A percentile compares a stretch with the other conserved stretches of the same genome.
phyloP scores from a whole-genome alignment of 805 yeast species.

The Metschnikowia amazonensis region DNA sequence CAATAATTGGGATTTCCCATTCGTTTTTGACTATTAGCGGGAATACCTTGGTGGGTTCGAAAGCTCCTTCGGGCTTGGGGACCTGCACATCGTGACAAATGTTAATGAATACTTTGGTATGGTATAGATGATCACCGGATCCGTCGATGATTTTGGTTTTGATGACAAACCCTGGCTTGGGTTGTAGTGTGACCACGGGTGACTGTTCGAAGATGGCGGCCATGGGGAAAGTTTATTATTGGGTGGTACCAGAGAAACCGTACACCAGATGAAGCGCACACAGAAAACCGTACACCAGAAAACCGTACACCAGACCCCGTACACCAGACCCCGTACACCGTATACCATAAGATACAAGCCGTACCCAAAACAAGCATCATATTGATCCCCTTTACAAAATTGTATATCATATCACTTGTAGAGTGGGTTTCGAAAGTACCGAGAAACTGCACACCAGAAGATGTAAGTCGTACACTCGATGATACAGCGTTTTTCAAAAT shows the following conservation, averaged over 20 bases:
- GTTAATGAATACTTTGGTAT: slow-evolving; percentile 71
- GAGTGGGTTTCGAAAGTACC: too few relatives aligned
- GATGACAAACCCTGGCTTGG: slow-evolving; percentile 69
- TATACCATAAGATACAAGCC: too few relatives aligned
- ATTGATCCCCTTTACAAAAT: too few relatives aligned
- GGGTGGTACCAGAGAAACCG: too few relatives aligned
- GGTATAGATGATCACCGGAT: slow-evolving; percentile 27
- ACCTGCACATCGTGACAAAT: slow-evolving; percentile 64
- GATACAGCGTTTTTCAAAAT: too few relatives aligned
- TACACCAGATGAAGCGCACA: neutral
- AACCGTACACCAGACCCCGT: neutral
- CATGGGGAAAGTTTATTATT: too few relatives aligned
- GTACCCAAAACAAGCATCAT: too few relatives aligned
- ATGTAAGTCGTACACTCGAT: too few relatives aligned
- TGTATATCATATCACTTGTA: too few relatives aligned
- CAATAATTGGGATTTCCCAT: slow-evolving; percentile 84
- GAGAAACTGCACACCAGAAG: too few relatives aligned
- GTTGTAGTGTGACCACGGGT: slow-evolving; percentile 29
- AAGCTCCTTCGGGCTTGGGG: slow-evolving; percentile 55
- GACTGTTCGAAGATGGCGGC: slow-evolving; percentile 18
- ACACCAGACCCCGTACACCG: neutral
- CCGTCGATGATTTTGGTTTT: slow-evolving; percentile 53
- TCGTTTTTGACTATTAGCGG: slow-evolving; percentile 62
- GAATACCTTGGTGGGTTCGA: slow-evolving; percentile 55
- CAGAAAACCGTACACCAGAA: neutral